phyloP scores from a whole-genome alignment of 164 flowering plant genomes.

The Annona cherimola region DNA sequence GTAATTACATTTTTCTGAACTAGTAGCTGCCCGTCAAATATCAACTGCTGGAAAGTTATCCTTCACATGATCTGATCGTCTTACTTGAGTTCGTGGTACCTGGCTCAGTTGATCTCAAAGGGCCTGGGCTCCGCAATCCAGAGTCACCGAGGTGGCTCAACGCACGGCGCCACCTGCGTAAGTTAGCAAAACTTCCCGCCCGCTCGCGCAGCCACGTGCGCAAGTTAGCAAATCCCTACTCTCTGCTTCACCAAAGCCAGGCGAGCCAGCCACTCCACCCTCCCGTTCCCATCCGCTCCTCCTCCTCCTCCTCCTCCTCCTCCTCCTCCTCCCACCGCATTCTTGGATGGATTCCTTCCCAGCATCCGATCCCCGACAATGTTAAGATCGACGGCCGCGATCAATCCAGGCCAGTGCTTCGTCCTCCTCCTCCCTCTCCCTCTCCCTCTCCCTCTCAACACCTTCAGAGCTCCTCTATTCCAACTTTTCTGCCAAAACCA shows the following conservation, averaged over 20 bases:
- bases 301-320: neutral
- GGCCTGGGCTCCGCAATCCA: too few species aligned
- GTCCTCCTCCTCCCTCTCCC: conserved; percentile 1
- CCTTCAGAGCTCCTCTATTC: conserved; percentile 1
- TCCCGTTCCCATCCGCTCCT: neutral
- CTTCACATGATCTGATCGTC: too few species aligned
- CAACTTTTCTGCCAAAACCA: conserved; percentile 1
- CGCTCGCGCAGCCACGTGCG: neutral
- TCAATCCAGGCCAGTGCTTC: conserved; percentile 21
- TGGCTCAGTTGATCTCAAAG: too few species aligned
- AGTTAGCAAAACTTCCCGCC: neutral
- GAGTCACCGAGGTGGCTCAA: too few species aligned
- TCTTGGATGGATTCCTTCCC: conserved; percentile 28
- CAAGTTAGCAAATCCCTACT: neutral
- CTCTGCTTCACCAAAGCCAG: neutral
- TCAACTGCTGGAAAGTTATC: too few species aligned
- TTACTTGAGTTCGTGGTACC: too few species aligned
- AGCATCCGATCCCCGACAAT: conserved; percentile 20
- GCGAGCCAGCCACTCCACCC: neutral
- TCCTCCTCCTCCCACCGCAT: neutral
- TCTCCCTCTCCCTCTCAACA: conserved; percentile 5
- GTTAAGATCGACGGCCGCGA: conserved; percentile 26
- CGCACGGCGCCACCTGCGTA: too few species aligned
- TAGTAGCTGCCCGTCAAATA: too few species aligned
- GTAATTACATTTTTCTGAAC: too few species aligned